These are phyloP conservation scores for Mucor velutinosus DNA, from an alignment of 371 early-diverging fungal genomes.

Conservation along the genomic window DNA sequence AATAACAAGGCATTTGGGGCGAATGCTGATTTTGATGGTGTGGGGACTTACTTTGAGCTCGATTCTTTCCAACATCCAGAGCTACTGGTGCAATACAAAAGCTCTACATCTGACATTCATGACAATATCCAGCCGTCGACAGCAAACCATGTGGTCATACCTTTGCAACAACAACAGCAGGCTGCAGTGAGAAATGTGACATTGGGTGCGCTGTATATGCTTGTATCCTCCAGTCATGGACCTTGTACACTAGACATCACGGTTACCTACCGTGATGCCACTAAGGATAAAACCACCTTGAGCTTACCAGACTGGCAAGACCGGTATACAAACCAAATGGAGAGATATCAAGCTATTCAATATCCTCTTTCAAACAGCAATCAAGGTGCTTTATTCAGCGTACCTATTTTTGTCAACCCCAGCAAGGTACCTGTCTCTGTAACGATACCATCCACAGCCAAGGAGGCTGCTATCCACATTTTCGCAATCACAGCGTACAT, in stretches of 20 bases:
- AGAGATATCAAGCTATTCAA: slow-evolving; percentile 6
- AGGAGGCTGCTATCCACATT: slow-evolving; percentile 13
- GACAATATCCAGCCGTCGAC: slow-evolving; percentile 8
- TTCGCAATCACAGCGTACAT: slow-evolving; percentile 6
- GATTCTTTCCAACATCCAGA: not conserved
- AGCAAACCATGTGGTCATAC: slow-evolving; percentile 3
- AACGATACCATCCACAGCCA: not conserved
- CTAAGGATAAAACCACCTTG: slow-evolving; percentile 5
- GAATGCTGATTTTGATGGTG: slow-evolving; percentile 24
- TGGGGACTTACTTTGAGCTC: slow-evolving; percentile 9
- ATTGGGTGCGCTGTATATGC: slow-evolving; percentile 24
- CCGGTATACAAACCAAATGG: slow-evolving; percentile 12
- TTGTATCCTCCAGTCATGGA: slow-evolving; percentile 25
- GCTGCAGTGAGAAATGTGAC: slow-evolving; percentile 5
- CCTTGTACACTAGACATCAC: slow-evolving; percentile 3
- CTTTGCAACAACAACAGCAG: slow-evolving; percentile 19
- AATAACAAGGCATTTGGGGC: slow-evolving; percentile 16
- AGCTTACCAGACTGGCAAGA: slow-evolving; percentile 30
- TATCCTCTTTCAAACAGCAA: not conserved
- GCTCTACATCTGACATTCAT: slow-evolving; percentile 7
- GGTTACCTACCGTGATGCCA: slow-evolving; percentile 12
- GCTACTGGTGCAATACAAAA: not conserved
- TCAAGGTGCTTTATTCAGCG: slow-evolving; percentile 12
- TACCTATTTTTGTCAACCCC: slow-evolving; percentile 18
- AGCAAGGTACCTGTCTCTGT: not conserved